phyloP scores from a whole-genome alignment of 805 yeast genomes.

The Hanseniaspora singularis region DNA sequence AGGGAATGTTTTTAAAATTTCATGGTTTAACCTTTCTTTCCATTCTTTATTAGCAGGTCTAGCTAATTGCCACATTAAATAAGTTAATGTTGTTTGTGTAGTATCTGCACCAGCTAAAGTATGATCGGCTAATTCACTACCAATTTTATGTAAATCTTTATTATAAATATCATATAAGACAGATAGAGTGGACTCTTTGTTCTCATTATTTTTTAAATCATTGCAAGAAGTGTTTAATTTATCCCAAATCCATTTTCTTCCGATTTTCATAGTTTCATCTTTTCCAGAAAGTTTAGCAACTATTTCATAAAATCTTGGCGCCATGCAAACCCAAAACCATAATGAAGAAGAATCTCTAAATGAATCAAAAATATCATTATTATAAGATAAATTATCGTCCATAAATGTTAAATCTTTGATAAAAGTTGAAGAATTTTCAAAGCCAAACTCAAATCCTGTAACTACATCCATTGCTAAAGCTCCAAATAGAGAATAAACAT shows the following conservation, averaged over 20 bases:
- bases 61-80: slow-evolving; percentile 47
- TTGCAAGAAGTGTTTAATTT: slow-evolving; percentile 21
- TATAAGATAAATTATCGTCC: slow-evolving; percentile 23
- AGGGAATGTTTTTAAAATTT: slow-evolving; percentile 26
- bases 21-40: slow-evolving; percentile 39
- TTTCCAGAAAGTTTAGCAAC: slow-evolving; percentile 35
- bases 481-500: slow-evolving; percentile 54
- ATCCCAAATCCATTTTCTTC: slow-evolving; percentile 37
- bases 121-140: slow-evolving; percentile 46
- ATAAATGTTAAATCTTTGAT: slow-evolving; percentile 25
- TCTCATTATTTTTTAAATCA: slow-evolving; percentile 18
- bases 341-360: slow-evolving; percentile 42
- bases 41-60: slow-evolving; percentile 35
- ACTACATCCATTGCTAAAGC: slow-evolving; percentile 62
- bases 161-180: slow-evolving; percentile 14
- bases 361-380: slow-evolving; percentile 35
- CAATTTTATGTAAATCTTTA: slow-evolving; percentile 17
- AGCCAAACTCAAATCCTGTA: slow-evolving; percentile 48
- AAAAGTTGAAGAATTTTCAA: slow-evolving; percentile 35
- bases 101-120: slow-evolving; percentile 71
- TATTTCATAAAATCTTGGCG: slow-evolving; percentile 42
- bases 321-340: slow-evolving; percentile 54
- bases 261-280: slow-evolving; percentile 30
- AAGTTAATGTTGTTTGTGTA: slow-evolving; percentile 54
- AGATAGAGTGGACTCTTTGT: slow-evolving; percentile 16